These are phyloP conservation scores for Coprinellus micaceus DNA, from an alignment of 768 basidiomycete species.

Conservation along the genomic window DNA sequence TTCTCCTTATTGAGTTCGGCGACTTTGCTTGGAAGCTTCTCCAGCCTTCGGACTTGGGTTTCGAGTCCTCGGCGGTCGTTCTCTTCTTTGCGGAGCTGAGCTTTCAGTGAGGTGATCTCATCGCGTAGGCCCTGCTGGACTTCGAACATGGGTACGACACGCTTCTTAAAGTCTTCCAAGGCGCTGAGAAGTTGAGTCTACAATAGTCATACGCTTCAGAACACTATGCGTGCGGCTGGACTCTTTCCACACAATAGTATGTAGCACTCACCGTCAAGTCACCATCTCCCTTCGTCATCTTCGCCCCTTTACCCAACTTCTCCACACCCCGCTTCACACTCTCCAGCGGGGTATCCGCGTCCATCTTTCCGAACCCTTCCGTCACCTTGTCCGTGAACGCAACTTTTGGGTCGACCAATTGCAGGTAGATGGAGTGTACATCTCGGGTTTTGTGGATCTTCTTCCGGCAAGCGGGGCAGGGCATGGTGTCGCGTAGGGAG, in stretches of 20 bases:
- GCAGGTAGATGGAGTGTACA: constrained; percentile 25
- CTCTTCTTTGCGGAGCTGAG: constrained; percentile 15
- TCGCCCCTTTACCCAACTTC: constrained; percentile 29
- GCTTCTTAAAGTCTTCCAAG: constrained; percentile 36
- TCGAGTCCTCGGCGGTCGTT: constrained; percentile 5
- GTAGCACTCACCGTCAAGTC: constrained; percentile 26
- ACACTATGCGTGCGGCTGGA: too few species aligned
- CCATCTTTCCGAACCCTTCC: constrained; percentile 34
- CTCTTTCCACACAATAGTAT: neutral
- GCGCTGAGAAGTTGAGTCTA: constrained; percentile 34
- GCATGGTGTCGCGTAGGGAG: neutral
- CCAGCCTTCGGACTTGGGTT: neutral
- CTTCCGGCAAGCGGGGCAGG: constrained; percentile 24
- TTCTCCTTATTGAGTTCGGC: constrained; percentile 14
- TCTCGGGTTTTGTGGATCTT: constrained; percentile 16
- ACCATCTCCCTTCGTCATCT: constrained; percentile 20
- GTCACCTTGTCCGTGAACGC: constrained; percentile 22
- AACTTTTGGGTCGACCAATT: constrained; percentile 23
- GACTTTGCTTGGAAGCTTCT: constrained; percentile 19
- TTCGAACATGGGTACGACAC: constrained; percentile 37
- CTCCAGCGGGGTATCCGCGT: constrained; percentile 26
- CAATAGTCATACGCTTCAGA: neutral
- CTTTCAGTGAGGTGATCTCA: constrained; percentile 20
- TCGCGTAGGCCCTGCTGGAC: constrained; percentile 25
- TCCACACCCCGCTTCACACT: constrained; percentile 34